phyloP scores from a whole-genome alignment of 2,329 filamentous ascomycete genomes.

The Cercospora citrullina region DNA sequence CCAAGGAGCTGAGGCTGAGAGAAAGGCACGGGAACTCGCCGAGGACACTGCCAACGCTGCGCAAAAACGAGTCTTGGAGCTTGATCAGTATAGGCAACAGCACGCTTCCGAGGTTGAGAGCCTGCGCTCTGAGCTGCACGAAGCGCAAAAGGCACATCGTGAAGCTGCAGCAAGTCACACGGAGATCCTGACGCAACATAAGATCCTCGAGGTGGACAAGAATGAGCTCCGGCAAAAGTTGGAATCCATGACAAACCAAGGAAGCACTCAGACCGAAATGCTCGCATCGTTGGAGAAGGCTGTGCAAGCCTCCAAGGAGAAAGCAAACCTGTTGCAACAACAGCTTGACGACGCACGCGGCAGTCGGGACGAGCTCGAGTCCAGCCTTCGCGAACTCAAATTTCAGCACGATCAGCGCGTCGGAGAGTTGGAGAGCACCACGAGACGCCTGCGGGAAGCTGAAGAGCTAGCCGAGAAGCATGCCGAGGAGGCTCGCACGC shows the following conservation, averaged over 20 bases:
- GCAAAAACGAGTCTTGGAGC: constrained; percentile 76
- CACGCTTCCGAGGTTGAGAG: constrained; percentile 82
- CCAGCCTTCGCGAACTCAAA: constrained; percentile 73
- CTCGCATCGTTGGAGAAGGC: constrained; percentile 76
- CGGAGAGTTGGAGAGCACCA: constrained; percentile 72
- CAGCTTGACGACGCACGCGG: constrained; percentile 80
- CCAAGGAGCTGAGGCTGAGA: constrained; percentile 77
- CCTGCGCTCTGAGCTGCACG: constrained; percentile 80
- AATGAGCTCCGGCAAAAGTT: constrained; percentile 70
- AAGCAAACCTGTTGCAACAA: constrained; percentile 72
- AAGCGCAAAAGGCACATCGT: constrained; percentile 72
- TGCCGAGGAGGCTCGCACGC: constrained; percentile 80
- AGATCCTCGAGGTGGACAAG: constrained; percentile 83
- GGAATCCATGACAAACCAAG: constrained; percentile 64
- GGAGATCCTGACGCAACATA: constrained; percentile 72
- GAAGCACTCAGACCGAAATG: constrained; percentile 68
- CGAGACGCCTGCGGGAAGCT: constrained; percentile 74
- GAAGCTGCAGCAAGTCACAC: constrained; percentile 77
- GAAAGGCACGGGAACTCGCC: constrained; percentile 74
- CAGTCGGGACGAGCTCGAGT: constrained; percentile 72
- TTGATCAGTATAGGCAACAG: constrained; percentile 81
- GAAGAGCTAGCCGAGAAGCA: constrained; percentile 87
- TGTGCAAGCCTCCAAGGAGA: constrained; percentile 75
- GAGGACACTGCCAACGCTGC: constrained; percentile 84
- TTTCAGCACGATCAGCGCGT: constrained; percentile 79